Percentiles rank a stretch among this genome's conserved stretches.
Conservation (phyloP, 345 rosid genomes). For the Eucalyptus regnans region DNA sequence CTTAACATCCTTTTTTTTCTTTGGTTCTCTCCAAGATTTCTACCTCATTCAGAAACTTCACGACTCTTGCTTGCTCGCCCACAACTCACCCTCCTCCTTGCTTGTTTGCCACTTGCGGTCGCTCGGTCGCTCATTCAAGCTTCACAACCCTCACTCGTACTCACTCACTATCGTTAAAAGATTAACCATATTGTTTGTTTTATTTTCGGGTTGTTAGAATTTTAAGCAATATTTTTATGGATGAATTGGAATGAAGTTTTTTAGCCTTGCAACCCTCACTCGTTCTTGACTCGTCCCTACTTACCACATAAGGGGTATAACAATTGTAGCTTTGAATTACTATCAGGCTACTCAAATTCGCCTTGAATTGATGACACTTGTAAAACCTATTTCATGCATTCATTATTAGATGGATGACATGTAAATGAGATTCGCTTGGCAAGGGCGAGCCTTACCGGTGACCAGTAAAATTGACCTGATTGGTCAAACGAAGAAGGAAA, state of each 20-base stretch:
- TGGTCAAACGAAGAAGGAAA: too few relatives aligned
- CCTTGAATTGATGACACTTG: not conserved
- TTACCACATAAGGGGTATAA: not conserved
- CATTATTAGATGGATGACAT: too few relatives aligned
- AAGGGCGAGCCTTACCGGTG: too few relatives aligned
- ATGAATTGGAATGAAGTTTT: too few relatives aligned
- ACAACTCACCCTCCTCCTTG: not conserved
- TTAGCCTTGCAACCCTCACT: too few relatives aligned
- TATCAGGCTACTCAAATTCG: not conserved
- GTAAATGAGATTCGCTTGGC: too few relatives aligned
- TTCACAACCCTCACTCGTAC: fast-evolving
- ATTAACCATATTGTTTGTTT: not conserved
- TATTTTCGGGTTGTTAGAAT: not conserved
- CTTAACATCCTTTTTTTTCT: too few relatives aligned
- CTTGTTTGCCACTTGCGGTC: not conserved
- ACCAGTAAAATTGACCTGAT: fast-evolving
- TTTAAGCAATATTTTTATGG: too few relatives aligned
- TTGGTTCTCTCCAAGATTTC: not conserved
- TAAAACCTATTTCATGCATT: too few relatives aligned
- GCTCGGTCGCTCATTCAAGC: too few relatives aligned
- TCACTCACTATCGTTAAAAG: not conserved
- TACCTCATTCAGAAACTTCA: not conserved
- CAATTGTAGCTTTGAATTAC: not conserved
- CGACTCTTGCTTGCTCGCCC: not conserved
- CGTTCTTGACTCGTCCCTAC: too few relatives aligned